Evolutionary conservation across 768 basidiomycete genomes (phyloP).

Genomic region (Gelatoporia subvermispora): DNA sequence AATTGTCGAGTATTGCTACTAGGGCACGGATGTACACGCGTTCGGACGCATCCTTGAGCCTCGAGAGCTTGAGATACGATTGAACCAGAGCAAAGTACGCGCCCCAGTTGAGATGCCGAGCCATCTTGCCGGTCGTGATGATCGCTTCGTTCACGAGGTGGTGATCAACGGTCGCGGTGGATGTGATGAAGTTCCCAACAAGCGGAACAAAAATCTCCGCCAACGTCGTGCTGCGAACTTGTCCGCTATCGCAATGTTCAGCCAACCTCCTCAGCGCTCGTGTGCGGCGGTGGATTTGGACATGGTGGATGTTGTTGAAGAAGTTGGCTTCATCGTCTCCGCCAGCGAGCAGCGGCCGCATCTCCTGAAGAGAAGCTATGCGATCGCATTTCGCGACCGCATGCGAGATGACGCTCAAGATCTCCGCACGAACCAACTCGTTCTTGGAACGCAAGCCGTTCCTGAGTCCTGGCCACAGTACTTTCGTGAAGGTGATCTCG

Average conservation of each 20-base stretch:
- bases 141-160: conserved; percentile 91
- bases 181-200: conserved; percentile 72
- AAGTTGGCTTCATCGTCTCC: conserved; percentile 95
- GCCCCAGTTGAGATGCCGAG: conserved; percentile 76
- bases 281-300: conserved; percentile 86
- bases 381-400: conserved; percentile 62
- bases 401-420: conserved; percentile 72
- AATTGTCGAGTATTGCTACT: conserved; percentile 81
- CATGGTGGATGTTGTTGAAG: conserved; percentile 93
- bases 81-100: conserved; percentile 77
- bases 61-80: conserved; percentile 69
- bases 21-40: conserved; percentile 81
- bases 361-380: conserved; percentile 64
- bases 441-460: conserved; percentile 73
- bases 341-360: conserved; percentile 73
- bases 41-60: conserved; percentile 65
- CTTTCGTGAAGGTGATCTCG: conserved; percentile 53
- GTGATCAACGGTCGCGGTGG: conserved; percentile 64
- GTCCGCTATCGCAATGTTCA: conserved; percentile 65
- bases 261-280: conserved; percentile 82
- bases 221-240: conserved; percentile 63
- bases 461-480: conserved; percentile 75
- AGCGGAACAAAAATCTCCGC: conserved; percentile 85
- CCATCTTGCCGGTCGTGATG: conserved; percentile 68
- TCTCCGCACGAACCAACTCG: conserved; percentile 84